These are phyloP conservation scores for Xylaria sp. DNA, from an alignment of 2,329 filamentous ascomycete species.

Conservation along the genomic window DNA sequence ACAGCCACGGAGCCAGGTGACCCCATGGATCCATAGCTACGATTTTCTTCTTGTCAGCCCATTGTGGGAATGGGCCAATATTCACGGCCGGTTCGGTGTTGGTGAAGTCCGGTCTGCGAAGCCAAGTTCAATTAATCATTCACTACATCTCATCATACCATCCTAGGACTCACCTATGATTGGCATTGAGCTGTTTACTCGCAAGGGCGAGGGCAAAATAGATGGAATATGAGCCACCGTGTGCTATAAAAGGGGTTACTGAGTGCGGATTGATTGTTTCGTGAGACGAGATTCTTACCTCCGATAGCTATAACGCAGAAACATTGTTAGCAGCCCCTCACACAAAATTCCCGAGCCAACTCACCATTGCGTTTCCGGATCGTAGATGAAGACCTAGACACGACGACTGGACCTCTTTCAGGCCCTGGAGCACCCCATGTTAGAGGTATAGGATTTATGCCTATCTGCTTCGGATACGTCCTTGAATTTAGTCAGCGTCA, in stretches of 20 bases:
- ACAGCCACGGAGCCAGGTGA: conserved; percentile 84
- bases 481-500: conserved; percentile 42
- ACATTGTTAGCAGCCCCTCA: conserved; percentile 26
- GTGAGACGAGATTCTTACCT: conserved; percentile 49
- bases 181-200: conserved; percentile 82
- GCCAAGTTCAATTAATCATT: conserved; percentile 18
- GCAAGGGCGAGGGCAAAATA: conserved; percentile 94
- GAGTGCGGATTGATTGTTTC: conserved; percentile 3
- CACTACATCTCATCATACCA: not conserved
- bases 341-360: conserved; percentile 35
- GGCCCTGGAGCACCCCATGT: conserved; percentile 83
- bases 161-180: conserved; percentile 66
- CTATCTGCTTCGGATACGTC: conserved; percentile 92
- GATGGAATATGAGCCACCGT: conserved; percentile 92
- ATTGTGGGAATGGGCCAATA: conserved; percentile 88
- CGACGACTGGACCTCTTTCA: conserved; percentile 84
- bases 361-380: conserved; percentile 81
- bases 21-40: conserved; percentile 97
- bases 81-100: conserved; percentile 92
- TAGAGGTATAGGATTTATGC: conserved; percentile 88
- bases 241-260: conserved; percentile 29
- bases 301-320: conserved; percentile 54
- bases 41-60: conserved; percentile 90
- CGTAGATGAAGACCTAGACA: conserved; percentile 76
- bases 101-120: conserved; percentile 62